Conservation (phyloP, 1,284 basidiomycete genomes). For the Pseudozyma thailandica region DNA sequence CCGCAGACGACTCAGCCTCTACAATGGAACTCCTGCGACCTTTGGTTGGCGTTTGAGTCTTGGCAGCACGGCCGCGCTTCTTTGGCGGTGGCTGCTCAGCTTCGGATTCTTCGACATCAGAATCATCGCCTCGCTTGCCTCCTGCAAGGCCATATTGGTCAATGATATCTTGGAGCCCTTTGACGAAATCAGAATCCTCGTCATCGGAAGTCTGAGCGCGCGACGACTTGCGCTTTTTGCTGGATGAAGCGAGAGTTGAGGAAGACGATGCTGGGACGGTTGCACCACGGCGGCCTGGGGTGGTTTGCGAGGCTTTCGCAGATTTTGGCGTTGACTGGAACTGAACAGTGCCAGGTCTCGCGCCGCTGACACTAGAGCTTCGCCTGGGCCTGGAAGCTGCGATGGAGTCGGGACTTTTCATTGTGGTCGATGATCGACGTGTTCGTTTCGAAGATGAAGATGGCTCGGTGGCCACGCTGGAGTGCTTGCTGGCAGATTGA, state of each 20-base stretch:
- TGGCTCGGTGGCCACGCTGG: constrained; percentile 1
- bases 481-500: neutral
- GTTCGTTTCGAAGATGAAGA: constrained; percentile 17
- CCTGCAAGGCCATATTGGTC: constrained; percentile 5
- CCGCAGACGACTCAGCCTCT: constrained; percentile 3
- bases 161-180: constrained; percentile 17
- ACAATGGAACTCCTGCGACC: neutral
- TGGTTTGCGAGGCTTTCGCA: neutral
- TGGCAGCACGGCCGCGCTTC: constrained; percentile 10
- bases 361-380: constrained; percentile 9
- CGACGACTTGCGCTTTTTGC: constrained; percentile 21
- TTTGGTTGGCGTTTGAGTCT: constrained; percentile 8
- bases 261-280: neutral
- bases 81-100: constrained; percentile 30
- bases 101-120: constrained; percentile 7
- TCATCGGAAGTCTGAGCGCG: neutral
- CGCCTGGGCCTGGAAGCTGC: constrained; percentile 20
- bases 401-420: constrained; percentile 8
- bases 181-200: constrained; percentile 3
- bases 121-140: neutral
- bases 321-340: constrained; percentile 7
- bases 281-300: constrained; percentile 3
- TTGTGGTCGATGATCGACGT: constrained; percentile 10
- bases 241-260: constrained; percentile 14
- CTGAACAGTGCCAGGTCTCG: neutral